These are phyloP conservation scores for Debaryomyces coudertii DNA, from an alignment of 1,139 yeast genomes.

Conservation along the genomic window DNA sequence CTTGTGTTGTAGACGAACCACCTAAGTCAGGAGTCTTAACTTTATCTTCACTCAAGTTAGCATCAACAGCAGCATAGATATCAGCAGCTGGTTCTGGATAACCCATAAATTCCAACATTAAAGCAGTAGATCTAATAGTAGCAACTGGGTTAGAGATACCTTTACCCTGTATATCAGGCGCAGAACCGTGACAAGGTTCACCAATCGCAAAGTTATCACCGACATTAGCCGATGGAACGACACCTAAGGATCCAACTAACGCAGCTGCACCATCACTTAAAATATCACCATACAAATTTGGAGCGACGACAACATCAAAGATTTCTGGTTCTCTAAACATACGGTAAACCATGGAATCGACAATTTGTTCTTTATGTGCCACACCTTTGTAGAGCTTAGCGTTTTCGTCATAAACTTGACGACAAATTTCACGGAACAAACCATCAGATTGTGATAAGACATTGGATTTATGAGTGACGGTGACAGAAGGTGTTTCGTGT, in stretches of 20 bases:
- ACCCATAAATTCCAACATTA: slow-evolving; percentile 97
- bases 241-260: slow-evolving; percentile 95
- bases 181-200: slow-evolving; percentile 99
- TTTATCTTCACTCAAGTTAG: slow-evolving; percentile 78
- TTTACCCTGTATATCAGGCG: slow-evolving; percentile 96
- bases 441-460: slow-evolving; percentile 94
- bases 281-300: slow-evolving; percentile 96
- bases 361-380: slow-evolving; percentile 89
- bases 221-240: slow-evolving; percentile 97
- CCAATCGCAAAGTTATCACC: slow-evolving; percentile 96
- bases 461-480: slow-evolving; percentile 95
- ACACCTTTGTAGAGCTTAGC: slow-evolving; percentile 58
- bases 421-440: slow-evolving; percentile 90
- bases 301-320: slow-evolving; percentile 97
- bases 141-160: slow-evolving; percentile 97
- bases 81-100: slow-evolving; percentile 86
- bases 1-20: slow-evolving; percentile 81
- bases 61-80: slow-evolving; percentile 93
- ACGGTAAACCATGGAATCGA: slow-evolving; percentile 98
- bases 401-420: slow-evolving; percentile 71
- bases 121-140: slow-evolving; percentile 94
- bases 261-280: slow-evolving; percentile 99
- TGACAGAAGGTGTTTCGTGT: slow-evolving; percentile 68
- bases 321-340: slow-evolving; percentile 97
- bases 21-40: slow-evolving; percentile 95